Percentiles rank a stretch among this genome's conserved stretches.
These are phyloP conservation scores for Colletotrichum euphorbiae DNA, from an alignment of 2,329 filamentous ascomycete genomes.

Conservation along the genomic window DNA sequence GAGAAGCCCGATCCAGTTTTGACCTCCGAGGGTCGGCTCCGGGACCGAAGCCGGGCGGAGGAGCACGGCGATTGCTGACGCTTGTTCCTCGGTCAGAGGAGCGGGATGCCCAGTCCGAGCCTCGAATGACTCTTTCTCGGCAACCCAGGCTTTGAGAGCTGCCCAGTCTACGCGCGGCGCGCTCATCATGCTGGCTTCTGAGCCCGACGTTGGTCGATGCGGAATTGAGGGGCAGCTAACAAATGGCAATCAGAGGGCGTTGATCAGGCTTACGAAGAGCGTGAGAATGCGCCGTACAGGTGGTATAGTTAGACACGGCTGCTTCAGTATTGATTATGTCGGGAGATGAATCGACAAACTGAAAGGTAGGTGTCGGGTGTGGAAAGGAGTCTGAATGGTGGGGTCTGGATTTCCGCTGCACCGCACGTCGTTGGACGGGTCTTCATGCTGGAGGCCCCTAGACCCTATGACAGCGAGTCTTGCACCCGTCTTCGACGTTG, in stretches of 20 bases:
- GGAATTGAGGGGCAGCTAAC: neutral
- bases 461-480: neutral
- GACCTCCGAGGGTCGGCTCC: slow-evolving; percentile 45
- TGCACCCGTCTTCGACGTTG: neutral
- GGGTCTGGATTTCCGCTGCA: neutral
- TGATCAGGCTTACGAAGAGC: too few relatives aligned
- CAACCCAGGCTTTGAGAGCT: slow-evolving; percentile 55
- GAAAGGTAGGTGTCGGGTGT: neutral
- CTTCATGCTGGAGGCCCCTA: slow-evolving; percentile 7
- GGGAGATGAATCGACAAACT: neutral
- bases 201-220: slow-evolving; percentile 4
- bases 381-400: slow-evolving; percentile 13
- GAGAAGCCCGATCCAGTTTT: slow-evolving; percentile 55
- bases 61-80: slow-evolving; percentile 55
- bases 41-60: slow-evolving; percentile 42
- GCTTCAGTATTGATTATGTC: neutral
- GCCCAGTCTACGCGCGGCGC: slow-evolving; percentile 45
- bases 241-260: too few relatives aligned
- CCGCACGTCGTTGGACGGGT: neutral
- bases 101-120: slow-evolving; percentile 47
- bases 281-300: too few relatives aligned
- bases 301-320: too few relatives aligned
- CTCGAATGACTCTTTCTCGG: slow-evolving; percentile 53
- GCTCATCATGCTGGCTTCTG: neutral
- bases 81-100: slow-evolving; percentile 53